phyloP scores from a whole-genome alignment of 805 yeast species.

The Lachancea meyersii region DNA sequence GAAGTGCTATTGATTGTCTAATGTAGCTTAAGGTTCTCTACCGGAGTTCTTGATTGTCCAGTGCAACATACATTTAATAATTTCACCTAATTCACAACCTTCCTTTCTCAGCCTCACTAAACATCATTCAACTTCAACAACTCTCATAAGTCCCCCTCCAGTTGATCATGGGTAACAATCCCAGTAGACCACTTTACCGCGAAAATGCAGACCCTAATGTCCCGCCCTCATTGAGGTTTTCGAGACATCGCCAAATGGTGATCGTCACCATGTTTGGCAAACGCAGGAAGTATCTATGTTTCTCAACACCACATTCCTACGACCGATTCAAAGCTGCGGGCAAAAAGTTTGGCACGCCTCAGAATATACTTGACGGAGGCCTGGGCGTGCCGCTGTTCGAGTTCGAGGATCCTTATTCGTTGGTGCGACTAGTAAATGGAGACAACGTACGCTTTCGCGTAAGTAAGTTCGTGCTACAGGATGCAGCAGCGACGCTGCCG shows the following conservation, averaged over 20 bases:
- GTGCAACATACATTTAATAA: too few species aligned
- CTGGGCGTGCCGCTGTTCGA: constrained; percentile 7
- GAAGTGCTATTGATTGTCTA: too few species aligned
- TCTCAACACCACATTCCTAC: constrained; percentile 8
- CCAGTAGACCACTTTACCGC: constrained; percentile 2
- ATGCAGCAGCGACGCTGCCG: not conserved
- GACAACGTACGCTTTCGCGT: constrained; percentile 1
- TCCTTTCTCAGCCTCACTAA: too few species aligned
- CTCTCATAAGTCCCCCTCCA: too few species aligned
- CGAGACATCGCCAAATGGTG: constrained; percentile 8
- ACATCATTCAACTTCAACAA: too few species aligned
- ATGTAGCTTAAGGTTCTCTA: too few species aligned
- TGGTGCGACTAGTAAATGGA: not conserved
- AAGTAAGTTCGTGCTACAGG: constrained; percentile 4
- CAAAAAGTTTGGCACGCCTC: not conserved
- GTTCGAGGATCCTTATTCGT: constrained; percentile 1
- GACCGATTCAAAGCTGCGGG: constrained; percentile 2
- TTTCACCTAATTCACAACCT: too few species aligned
- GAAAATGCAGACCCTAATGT: not conserved
- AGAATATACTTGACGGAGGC: constrained; percentile 3
- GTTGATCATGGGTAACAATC: constrained; percentile 2
- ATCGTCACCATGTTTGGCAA: constrained; percentile 1
- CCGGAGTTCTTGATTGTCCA: too few species aligned
- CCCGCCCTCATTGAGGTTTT: constrained; percentile 7
- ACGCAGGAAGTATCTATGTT: constrained; percentile 1